phyloP scores from a whole-genome alignment of 2,329 filamentous ascomycete species.

The Alternaria sp. region DNA sequence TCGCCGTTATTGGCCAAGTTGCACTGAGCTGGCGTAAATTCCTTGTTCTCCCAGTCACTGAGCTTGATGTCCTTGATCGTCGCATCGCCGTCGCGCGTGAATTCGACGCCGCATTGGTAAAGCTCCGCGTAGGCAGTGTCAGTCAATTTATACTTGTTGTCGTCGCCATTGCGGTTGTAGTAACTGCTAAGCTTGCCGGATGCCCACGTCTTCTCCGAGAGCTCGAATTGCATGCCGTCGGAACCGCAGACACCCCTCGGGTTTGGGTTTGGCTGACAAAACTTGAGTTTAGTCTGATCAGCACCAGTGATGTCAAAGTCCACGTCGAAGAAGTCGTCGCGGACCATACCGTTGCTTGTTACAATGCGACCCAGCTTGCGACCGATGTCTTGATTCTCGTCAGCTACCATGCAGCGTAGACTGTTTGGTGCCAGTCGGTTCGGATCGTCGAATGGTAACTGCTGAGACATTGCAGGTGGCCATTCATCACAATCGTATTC shows the following conservation, averaged over 20 bases:
- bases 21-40: background rate
- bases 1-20: conserved; percentile 1
- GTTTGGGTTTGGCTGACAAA: conserved; percentile 4
- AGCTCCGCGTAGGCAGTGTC: conserved; percentile 10
- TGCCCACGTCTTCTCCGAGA: conserved; percentile 1
- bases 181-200: conserved; percentile 14
- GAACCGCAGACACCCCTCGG: conserved; percentile 3
- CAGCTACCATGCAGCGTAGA: conserved; percentile 10
- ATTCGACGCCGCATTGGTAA: conserved; percentile 13
- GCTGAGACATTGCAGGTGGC: conserved; percentile 15
- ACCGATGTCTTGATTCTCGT: conserved; percentile 8
- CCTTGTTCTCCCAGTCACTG: conserved; percentile 4
- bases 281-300: conserved; percentile 12
- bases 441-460: background rate
- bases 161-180: conserved; percentile 1
- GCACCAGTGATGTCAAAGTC: conserved; percentile 6
- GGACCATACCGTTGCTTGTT: background rate
- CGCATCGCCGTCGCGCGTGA: conserved; percentile 8
- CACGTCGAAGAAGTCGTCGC: conserved; percentile 8
- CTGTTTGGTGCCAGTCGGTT: conserved; percentile 3
- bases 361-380: background rate
- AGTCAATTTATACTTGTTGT: conserved; percentile 14
- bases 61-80: conserved; percentile 4
- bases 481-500: conserved; percentile 17
- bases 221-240: conserved; percentile 12